Evolutionary conservation across 148 eudicot genomes (phyloP).

Genomic region (Camellia granthamiana): DNA sequence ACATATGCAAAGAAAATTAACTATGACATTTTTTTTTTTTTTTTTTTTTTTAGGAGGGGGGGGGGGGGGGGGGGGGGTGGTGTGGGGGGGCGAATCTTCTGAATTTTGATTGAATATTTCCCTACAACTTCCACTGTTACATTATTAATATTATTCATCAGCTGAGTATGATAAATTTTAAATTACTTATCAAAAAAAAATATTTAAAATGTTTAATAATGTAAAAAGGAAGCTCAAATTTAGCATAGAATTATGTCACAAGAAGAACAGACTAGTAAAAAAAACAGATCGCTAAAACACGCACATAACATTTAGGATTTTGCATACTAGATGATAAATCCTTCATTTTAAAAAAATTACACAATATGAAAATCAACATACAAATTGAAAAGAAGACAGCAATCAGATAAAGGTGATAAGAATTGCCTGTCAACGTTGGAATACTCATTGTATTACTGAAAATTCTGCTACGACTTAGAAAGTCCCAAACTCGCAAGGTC

Average conservation of each 20-base stretch:
- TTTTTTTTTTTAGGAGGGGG: not conserved
- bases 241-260: not conserved
- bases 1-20: not conserved
- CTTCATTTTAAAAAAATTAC: not conserved
- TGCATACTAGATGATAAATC: not conserved
- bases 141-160: not conserved
- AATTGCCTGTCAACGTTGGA: conserved; percentile 44
- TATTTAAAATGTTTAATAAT: too few species aligned
- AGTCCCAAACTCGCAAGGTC: conserved; percentile 73
- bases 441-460: conserved; percentile 48
- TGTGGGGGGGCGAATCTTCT: not conserved
- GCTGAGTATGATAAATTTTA: not conserved
- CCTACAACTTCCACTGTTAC: not conserved
- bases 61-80: too few species aligned
- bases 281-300: not conserved
- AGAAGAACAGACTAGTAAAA: not conserved
- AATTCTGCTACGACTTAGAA: conserved; percentile 54
- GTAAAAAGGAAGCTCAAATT: not conserved
- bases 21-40: not conserved
- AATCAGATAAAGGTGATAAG: conserved; percentile 1
- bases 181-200: not conserved
- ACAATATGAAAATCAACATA: not conserved
- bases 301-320: not conserved
- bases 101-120: not conserved
- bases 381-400: conserved; percentile 4